Evolutionary conservation across 208 protist genomes (phyloP).

Genomic region (Crithidia fasciculata): DNA sequence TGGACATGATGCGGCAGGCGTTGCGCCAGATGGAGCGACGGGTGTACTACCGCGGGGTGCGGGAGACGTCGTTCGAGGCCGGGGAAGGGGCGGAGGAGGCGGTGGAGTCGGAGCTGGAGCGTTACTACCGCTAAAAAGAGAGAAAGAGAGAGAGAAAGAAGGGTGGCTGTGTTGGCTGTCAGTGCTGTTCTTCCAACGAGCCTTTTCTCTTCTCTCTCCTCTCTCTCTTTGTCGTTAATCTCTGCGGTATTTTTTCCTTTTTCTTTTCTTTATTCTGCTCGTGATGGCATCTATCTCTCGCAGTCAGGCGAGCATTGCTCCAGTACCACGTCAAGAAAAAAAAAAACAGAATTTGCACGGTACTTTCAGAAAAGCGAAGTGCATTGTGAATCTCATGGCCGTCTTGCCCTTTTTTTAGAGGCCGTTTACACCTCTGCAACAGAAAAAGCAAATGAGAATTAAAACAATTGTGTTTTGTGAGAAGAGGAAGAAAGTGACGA

Average conservation of each 20-base stretch:
- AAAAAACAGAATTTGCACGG: too few relatives aligned
- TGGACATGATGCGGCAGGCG: conserved; percentile 78
- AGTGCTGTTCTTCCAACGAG: conserved; percentile 13
- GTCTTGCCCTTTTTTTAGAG: too few relatives aligned
- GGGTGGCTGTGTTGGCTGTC: not conserved
- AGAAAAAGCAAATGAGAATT: too few relatives aligned
- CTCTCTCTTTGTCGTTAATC: conserved; percentile 14
- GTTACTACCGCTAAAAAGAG: conserved; percentile 31
- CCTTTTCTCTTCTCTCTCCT: conserved; percentile 23
- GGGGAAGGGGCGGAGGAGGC: conserved; percentile 17
- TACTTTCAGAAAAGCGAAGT: not conserved
- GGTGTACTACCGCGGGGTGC: conserved; percentile 60
- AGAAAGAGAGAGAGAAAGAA: not conserved
- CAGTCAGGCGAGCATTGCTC: too few relatives aligned
- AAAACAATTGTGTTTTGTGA: too few relatives aligned
- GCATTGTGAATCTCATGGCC: too few relatives aligned
- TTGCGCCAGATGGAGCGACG: conserved; percentile 79
- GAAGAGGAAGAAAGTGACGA: too few relatives aligned
- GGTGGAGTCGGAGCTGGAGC: conserved; percentile 30
- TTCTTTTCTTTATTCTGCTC: not conserved
- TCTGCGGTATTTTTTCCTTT: conserved; percentile 6
- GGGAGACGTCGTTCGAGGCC: not conserved
- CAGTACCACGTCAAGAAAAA: too few relatives aligned
- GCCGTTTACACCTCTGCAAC: too few relatives aligned
- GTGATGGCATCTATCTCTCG: too few relatives aligned